phyloP scores from a whole-genome alignment of 345 rosid genomes.

The Hirschfeldia incana region DNA sequence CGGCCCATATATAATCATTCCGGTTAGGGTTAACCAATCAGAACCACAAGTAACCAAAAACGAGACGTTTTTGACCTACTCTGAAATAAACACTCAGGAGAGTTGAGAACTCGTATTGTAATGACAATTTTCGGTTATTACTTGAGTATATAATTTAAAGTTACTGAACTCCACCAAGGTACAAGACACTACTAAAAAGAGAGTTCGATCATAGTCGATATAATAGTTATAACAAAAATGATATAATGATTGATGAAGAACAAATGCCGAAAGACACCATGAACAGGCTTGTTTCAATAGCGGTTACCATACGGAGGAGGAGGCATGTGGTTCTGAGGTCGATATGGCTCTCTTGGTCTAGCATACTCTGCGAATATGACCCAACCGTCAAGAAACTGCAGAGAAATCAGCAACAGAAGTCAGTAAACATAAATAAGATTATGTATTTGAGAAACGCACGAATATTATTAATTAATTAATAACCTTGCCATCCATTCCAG shows the following conservation, averaged over 20 bases:
- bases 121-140: neutral
- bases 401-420: neutral
- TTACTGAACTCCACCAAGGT: neutral
- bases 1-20: neutral
- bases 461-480: neutral
- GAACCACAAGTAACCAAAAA: neutral
- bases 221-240: neutral
- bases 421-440: neutral
- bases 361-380: conserved; percentile 81
- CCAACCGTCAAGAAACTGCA: conserved; percentile 78
- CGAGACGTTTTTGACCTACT: neutral
- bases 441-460: neutral
- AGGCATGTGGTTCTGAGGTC: conserved; percentile 34
- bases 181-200: neutral
- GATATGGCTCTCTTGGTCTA: conserved; percentile 48
- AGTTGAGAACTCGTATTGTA: neutral
- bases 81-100: neutral
- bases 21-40: neutral
- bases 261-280: neutral
- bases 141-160: neutral
- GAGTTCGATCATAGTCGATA: neutral
- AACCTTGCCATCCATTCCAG: conserved; percentile 95
- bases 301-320: conserved; percentile 43
- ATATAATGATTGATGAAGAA: neutral
- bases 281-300: conserved; percentile 5